Percentiles rank a stretch among this genome's conserved stretches.
Conservation (phyloP, 179 eudicot species). For the Amaranthus tricolor region DNA sequence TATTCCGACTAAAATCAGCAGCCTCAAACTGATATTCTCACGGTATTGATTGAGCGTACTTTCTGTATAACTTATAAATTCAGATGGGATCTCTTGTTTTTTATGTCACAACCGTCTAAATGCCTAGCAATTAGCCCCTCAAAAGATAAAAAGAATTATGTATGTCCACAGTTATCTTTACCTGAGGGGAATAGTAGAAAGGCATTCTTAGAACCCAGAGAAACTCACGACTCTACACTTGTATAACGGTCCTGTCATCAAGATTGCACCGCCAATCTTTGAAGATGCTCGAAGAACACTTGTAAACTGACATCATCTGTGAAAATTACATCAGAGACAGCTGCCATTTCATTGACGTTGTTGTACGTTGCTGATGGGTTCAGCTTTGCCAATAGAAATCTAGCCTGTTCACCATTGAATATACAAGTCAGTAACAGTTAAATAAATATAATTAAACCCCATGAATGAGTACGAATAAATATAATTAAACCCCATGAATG, state of each 20-base stretch:
- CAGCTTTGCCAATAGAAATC: conserved; percentile 88
- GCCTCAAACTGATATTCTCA: conserved; percentile 18
- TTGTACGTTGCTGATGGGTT: conserved; percentile 94
- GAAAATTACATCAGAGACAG: conserved; percentile 90
- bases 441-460: background rate
- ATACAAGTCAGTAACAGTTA: background rate
- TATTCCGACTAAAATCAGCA: conserved; percentile 23
- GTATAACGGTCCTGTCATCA: conserved; percentile 29
- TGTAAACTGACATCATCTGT: conserved; percentile 97
- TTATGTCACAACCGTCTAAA: conserved; percentile 5
- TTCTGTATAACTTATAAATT: conserved; percentile 29
- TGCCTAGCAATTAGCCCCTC: conserved; percentile 12
- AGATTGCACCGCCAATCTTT: conserved; percentile 93
- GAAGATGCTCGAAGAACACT: conserved; percentile 94
- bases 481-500: background rate
- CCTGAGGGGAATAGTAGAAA: conserved; percentile 20
- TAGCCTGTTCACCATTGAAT: conserved; percentile 61
- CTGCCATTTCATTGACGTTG: conserved; percentile 68
- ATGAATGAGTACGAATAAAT: background rate
- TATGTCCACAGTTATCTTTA: conserved; percentile 15
- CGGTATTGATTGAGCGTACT: conserved; percentile 5
- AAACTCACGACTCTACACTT: conserved; percentile 20
- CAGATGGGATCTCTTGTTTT: conserved; percentile 19
- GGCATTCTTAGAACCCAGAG: conserved; percentile 8
- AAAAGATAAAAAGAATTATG: conserved; percentile 25